phyloP scores from a whole-genome alignment of 164 flowering plant species.

The Nelumbo lutea region DNA sequence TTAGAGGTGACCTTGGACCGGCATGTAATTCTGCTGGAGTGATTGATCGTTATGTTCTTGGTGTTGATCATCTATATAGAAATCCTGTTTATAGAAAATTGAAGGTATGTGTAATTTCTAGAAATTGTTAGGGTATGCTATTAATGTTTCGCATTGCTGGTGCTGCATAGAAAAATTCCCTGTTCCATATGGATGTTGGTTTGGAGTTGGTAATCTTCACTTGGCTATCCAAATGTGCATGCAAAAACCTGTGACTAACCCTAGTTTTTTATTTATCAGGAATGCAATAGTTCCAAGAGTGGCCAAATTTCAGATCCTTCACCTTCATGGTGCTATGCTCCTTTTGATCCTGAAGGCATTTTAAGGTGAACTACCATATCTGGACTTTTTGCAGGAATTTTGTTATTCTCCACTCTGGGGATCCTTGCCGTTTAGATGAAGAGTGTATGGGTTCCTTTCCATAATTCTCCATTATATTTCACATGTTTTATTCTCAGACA shows the following conservation, averaged over 20 bases:
- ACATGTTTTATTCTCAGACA: neutral
- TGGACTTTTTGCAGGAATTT: neutral
- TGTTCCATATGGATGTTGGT: slow-evolving; percentile 41
- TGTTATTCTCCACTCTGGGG: neutral
- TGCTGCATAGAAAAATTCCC: slow-evolving; percentile 5
- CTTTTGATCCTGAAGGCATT: slow-evolving; percentile 84
- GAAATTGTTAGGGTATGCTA: neutral
- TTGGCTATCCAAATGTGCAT: too few species aligned
- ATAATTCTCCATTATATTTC: neutral
- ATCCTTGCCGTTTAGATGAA: neutral
- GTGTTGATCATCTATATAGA: slow-evolving; percentile 47
- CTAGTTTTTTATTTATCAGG: slow-evolving; percentile 27
- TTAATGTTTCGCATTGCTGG: neutral
- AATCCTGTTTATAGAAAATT: slow-evolving; percentile 60
- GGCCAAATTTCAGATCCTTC: slow-evolving; percentile 30
- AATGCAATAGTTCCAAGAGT: slow-evolving; percentile 38
- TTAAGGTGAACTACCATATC: slow-evolving; percentile 41
- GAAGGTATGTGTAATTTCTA: slow-evolving; percentile 34
- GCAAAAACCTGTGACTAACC: neutral
- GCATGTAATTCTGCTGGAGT: slow-evolving; percentile 75
- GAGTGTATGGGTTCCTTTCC: neutral
- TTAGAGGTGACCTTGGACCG: slow-evolving; percentile 69
- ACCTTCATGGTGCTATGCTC: slow-evolving; percentile 75
- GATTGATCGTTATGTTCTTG: slow-evolving; percentile 63
- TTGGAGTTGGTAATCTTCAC: neutral